Percentiles rank a stretch among this genome's conserved stretches.
Evolutionary conservation across 495 filamentous ascomycete species (phyloP).

Genomic region (Aspergillus conjunctus): DNA sequence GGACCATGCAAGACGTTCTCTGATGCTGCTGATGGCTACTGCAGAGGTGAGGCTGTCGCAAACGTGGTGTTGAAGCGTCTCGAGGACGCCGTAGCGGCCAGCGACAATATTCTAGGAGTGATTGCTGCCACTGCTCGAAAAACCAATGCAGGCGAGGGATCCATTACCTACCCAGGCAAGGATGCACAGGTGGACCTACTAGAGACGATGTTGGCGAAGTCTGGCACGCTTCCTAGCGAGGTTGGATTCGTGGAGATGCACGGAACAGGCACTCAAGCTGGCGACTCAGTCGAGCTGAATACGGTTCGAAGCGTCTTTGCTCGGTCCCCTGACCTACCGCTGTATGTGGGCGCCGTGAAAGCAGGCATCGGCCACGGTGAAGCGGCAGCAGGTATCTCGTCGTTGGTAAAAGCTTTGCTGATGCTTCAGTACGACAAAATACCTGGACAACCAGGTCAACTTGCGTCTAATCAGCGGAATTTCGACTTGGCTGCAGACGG

Average conservation of each 20-base stretch:
- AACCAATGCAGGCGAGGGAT: constrained; percentile 41
- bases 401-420: constrained; percentile 39
- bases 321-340: background rate
- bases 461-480: constrained; percentile 12
- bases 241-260: constrained; percentile 56
- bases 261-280: constrained; percentile 47
- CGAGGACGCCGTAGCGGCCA: constrained; percentile 46
- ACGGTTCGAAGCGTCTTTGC: constrained; percentile 32
- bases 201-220: constrained; percentile 44
- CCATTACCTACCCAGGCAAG: constrained; percentile 48
- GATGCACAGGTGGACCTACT: constrained; percentile 49
- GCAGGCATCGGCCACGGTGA: constrained; percentile 42
- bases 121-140: constrained; percentile 41
- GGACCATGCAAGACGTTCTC: constrained; percentile 7
- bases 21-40: constrained; percentile 1
- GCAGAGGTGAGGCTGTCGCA: constrained; percentile 30
- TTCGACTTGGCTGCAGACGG: constrained; percentile 42
- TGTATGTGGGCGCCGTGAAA: constrained; percentile 36
- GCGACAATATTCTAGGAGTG: constrained; percentile 43
- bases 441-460: constrained; percentile 34
- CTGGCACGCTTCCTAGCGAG: constrained; percentile 47
- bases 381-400: constrained; percentile 32
- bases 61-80: constrained; percentile 46
- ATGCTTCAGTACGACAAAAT: constrained; percentile 35
- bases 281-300: constrained; percentile 35